phyloP scores from a whole-genome alignment of 257 asterid genomes.

The Penstemon newberryi region DNA sequence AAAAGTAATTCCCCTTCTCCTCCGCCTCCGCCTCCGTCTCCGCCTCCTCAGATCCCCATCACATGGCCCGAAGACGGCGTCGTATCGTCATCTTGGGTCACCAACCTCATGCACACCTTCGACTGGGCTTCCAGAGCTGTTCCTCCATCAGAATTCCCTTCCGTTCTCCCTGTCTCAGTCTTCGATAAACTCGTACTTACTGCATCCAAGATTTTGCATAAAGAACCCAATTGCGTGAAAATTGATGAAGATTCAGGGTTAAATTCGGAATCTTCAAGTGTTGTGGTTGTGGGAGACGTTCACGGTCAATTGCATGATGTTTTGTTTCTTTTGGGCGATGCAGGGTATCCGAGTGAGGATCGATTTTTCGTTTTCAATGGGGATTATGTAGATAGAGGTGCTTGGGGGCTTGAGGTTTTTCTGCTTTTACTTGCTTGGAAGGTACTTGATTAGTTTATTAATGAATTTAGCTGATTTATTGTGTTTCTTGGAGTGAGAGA shows the following conservation, averaged over 20 bases:
- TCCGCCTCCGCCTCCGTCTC: slow-evolving; percentile 47
- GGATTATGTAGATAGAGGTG: slow-evolving; percentile 97
- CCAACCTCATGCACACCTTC: slow-evolving; percentile 64
- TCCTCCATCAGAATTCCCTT: slow-evolving; percentile 60
- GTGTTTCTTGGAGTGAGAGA: neutral
- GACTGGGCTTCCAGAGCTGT: slow-evolving; percentile 74
- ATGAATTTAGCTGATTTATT: slow-evolving; percentile 4
- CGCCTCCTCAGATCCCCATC: slow-evolving; percentile 73
- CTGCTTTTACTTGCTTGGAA: slow-evolving; percentile 86
- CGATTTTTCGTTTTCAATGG: slow-evolving; percentile 91
- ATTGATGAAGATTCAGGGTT: slow-evolving; percentile 55
- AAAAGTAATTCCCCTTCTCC: slow-evolving; percentile 39
- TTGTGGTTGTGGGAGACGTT: slow-evolving; percentile 91
- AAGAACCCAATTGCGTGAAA: slow-evolving; percentile 79
- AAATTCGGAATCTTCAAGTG: slow-evolving; percentile 40
- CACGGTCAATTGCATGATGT: slow-evolving; percentile 98
- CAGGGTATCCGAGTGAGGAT: slow-evolving; percentile 76
- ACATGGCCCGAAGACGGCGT: slow-evolving; percentile 69
- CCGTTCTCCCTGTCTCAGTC: slow-evolving; percentile 74
- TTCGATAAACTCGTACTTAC: slow-evolving; percentile 71
- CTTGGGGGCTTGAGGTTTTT: slow-evolving; percentile 98
- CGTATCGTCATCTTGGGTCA: slow-evolving; percentile 62
- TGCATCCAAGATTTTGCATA: slow-evolving; percentile 85
- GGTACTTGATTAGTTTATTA: slow-evolving; percentile 44
- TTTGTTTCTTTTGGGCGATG: slow-evolving; percentile 62